Conservation (phyloP, 129 eudicot species). For the Scalesia atractyloides region DNA sequence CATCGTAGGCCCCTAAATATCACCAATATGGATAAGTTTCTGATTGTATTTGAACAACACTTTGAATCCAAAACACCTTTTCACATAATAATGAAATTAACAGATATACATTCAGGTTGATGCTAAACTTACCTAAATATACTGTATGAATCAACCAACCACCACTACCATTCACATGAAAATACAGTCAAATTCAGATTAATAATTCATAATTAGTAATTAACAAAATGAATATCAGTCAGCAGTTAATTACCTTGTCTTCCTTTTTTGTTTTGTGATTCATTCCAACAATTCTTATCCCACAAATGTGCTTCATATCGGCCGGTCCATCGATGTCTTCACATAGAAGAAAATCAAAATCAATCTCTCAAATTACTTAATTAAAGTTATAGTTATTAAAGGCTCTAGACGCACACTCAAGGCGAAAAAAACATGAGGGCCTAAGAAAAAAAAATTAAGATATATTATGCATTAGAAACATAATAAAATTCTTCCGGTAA, state of each 20-base stretch:
- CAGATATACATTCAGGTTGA: constrained; percentile 3
- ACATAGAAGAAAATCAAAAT: constrained; percentile 8
- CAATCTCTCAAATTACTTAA: neutral
- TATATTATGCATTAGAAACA: too few relatives aligned
- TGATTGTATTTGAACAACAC: neutral
- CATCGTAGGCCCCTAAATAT: constrained; percentile 84
- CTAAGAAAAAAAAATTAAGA: too few relatives aligned
- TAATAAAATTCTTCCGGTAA: too few relatives aligned
- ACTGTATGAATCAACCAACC: constrained; percentile 45
- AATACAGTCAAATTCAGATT: constrained; percentile 13
- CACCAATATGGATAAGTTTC: constrained; percentile 38
- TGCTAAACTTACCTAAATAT: constrained; percentile 65
- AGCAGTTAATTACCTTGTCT: constrained; percentile 61
- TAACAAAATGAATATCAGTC: neutral
- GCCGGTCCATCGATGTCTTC: constrained; percentile 93
- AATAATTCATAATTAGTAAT: neutral
- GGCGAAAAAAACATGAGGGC: too few relatives aligned
- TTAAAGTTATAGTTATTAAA: too few relatives aligned
- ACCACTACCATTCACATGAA: constrained; percentile 38
- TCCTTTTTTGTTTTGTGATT: constrained; percentile 81
- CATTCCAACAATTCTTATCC: constrained; percentile 94
- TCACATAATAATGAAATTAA: constrained; percentile 11
- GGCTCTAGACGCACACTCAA: too few relatives aligned
- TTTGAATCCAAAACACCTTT: constrained; percentile 23
- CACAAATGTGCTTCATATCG: constrained; percentile 94